Base-by-base conservation (phyloP, 2,329 filamentous ascomycete species). In the Exophiala sp. region DNA sequence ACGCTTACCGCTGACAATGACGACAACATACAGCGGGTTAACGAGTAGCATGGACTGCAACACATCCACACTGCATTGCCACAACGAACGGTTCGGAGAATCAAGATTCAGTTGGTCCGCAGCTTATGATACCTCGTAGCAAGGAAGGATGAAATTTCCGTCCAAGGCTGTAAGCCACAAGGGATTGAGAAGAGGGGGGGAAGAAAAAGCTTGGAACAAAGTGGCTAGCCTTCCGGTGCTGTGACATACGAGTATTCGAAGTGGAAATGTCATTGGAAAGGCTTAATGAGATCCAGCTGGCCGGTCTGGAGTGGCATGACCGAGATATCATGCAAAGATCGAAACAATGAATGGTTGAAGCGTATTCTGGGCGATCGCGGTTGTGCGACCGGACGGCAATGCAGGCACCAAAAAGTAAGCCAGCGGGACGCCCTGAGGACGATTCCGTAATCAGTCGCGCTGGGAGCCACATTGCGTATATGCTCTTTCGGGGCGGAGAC, bases 1-100 rank as follows among this genome's bases (percentile, higher is more conserved):
- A 33, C 14, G 48, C 38, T 38, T 45, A 43, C 14, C 42, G 50
- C 47, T 54, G 55, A 54, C 50, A 21, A 49, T 57, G 55, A 57
- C 55, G 55, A 54, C 55, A 42, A 43, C 35, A 42, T 29, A 34
- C 14, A 41, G n/a, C 18, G 10, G 5, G 21, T 42, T 18, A 29
- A 47, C 47, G 41, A 50, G 47, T 36, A 51, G 16, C 34, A 45
- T 35, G 4, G 47, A 43, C 3, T 39, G n/a, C 9, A n/a, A 35
- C 24, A 41, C 32, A 48, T 36, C 44, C 39, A 49, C 41, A 18
- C 18, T 44, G 36, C n/a, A 24, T 43, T 43, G 20, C 21, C 20
- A 20, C 21, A 24, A 24, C 10, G 41, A 43, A 43, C 18, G 41
- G 40, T 20, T 14, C 41, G 21, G 11, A 12, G 21, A 32, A 12